Conservation (phyloP, 192 early-diverging fungal species). For the Coemansia guatemalensis region DNA sequence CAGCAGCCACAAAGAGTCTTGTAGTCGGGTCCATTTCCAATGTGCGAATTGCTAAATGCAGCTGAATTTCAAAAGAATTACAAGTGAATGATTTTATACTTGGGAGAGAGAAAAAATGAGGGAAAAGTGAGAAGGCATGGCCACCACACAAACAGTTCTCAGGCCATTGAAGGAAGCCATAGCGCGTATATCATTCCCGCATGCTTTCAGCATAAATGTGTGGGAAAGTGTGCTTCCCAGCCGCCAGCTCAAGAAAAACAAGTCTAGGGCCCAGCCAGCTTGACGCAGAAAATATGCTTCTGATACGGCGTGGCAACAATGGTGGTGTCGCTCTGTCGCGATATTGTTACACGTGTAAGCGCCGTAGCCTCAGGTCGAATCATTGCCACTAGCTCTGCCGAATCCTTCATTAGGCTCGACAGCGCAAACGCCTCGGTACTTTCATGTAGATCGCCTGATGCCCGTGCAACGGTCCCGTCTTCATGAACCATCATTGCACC, state of each 20-base stretch:
- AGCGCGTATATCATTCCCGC: not conserved
- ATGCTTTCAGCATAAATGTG: not conserved
- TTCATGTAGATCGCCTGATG: conserved; percentile 33
- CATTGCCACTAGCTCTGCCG: conserved; percentile 34
- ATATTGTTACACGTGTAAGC: conserved; percentile 36
- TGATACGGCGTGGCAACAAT: conserved; percentile 40
- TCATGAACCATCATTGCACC: conserved; percentile 51
- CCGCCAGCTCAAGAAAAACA: not conserved
- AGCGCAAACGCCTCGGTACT: conserved; percentile 30
- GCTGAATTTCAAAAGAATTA: not conserved
- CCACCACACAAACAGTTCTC: not conserved
- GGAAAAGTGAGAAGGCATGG: not conserved
- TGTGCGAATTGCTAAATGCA: not conserved
- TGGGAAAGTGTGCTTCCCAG: not conserved
- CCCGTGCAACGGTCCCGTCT: conserved; percentile 38
- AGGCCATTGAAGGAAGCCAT: not conserved
- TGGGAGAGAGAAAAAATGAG: not conserved
- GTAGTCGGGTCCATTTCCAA: conserved; percentile 7
- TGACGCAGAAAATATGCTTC: conserved; percentile 38
- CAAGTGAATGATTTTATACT: not conserved
- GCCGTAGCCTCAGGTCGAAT: conserved; percentile 26
- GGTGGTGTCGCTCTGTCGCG: conserved; percentile 28
- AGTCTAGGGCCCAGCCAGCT: conserved; percentile 29
- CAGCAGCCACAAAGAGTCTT: not conserved
- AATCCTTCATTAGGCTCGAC: conserved; percentile 40